phyloP scores from a whole-genome alignment of 2,329 filamentous ascomycete genomes.

The Parafenestella ontariensis region DNA sequence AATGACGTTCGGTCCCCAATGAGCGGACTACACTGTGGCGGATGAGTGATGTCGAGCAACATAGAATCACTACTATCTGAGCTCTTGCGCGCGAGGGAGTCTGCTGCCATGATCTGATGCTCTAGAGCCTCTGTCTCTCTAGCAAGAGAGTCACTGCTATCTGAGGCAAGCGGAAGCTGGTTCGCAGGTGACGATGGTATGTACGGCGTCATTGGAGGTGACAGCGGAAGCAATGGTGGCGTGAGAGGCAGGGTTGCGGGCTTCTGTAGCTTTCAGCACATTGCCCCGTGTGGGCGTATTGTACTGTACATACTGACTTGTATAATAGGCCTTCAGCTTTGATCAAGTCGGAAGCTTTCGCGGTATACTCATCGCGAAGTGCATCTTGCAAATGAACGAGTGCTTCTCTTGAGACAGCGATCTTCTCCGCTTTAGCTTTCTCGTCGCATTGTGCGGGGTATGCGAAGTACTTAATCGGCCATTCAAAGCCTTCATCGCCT shows the following conservation, averaged over 20 bases:
- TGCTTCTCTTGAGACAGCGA: constrained; percentile 46
- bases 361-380: constrained; percentile 29
- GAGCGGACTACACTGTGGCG: constrained; percentile 27
- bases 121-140: constrained; percentile 46
- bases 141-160: constrained; percentile 42
- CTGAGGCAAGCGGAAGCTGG: constrained; percentile 47
- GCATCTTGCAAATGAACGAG: constrained; percentile 48
- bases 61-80: constrained; percentile 44
- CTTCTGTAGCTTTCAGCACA: constrained; percentile 39
- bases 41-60: constrained; percentile 36
- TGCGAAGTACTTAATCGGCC: constrained; percentile 46
- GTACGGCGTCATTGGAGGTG: constrained; percentile 49
- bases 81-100: constrained; percentile 42
- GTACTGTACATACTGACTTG: constrained; percentile 31
- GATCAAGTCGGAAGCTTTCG: constrained; percentile 28
- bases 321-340: constrained; percentile 18
- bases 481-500: constrained; percentile 53
- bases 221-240: constrained; percentile 57
- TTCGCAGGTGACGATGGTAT: constrained; percentile 50
- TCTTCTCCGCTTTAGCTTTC: constrained; percentile 44
- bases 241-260: constrained; percentile 45
- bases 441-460: constrained; percentile 35
- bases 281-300: background rate
- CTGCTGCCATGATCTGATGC: constrained; percentile 38
- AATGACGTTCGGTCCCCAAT: constrained; percentile 23